Evolutionary conservation across 2,329 filamentous ascomycete genomes (phyloP).

Genomic region (Penicillium sp.): DNA sequence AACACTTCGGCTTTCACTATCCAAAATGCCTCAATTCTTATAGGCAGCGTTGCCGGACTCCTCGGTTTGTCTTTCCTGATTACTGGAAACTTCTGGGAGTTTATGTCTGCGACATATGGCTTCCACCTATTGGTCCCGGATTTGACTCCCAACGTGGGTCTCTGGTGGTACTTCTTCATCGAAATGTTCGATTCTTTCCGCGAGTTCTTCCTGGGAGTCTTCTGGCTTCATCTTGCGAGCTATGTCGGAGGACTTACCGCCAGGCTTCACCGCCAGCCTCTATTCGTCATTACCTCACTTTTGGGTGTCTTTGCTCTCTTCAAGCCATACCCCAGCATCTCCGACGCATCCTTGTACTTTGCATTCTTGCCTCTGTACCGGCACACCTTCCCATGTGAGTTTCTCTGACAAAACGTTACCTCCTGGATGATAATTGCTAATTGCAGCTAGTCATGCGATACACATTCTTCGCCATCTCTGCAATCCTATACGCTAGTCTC

Average conservation of each 20-base stretch:
- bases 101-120: conserved; percentile 84
- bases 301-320: conserved; percentile 91
- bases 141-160: conserved; percentile 86
- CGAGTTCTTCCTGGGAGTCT: conserved; percentile 94
- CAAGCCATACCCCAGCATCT: conserved; percentile 93
- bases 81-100: conserved; percentile 79
- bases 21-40: conserved; percentile 54
- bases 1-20: conserved; percentile 51
- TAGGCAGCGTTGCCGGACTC: conserved; percentile 58
- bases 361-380: conserved; percentile 79
- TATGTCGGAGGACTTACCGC: conserved; percentile 86
- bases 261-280: conserved; percentile 77
- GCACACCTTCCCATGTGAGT: conserved; percentile 80
- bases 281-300: conserved; percentile 80
- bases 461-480: conserved; percentile 79
- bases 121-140: conserved; percentile 89
- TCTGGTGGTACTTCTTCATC: conserved; percentile 99
- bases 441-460: conserved; percentile 73
- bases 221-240: conserved; percentile 90
- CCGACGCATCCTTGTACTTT: conserved; percentile 83
- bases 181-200: conserved; percentile 99
- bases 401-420: too few species aligned
- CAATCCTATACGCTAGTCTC: conserved; percentile 81
- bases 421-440: conserved; percentile 24
- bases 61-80: conserved; percentile 70